Conservation (phyloP, 2,329 filamentous ascomycete genomes). For the Fusarium transvaalense region DNA sequence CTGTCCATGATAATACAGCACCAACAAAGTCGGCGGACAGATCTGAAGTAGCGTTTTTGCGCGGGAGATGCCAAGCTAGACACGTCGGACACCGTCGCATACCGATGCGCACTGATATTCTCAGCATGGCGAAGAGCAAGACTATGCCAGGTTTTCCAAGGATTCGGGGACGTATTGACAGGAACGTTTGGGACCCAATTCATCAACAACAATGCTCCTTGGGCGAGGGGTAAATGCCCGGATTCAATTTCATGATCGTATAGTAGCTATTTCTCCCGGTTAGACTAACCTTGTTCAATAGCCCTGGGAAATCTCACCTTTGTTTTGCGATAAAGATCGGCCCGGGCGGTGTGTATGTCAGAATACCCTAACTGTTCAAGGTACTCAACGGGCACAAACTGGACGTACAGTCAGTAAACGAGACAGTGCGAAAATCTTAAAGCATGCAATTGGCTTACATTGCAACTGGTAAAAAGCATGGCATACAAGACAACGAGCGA, state of each 20-base stretch:
- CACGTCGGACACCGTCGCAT: not conserved
- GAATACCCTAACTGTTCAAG: not conserved
- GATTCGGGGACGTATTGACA: not conserved
- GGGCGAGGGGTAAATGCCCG: not conserved
- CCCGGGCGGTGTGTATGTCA: not conserved
- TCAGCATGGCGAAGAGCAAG: not conserved
- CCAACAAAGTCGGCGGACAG: constrained; percentile 3
- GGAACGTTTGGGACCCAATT: not conserved
- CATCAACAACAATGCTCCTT: not conserved
- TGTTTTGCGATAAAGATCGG: constrained; percentile 2
- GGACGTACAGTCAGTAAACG: not conserved
- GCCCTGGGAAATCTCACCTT: not conserved
- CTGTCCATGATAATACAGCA: constrained; percentile 9
- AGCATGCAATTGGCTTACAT: not conserved
- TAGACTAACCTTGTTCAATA: not conserved
- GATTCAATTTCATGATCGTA: not conserved
- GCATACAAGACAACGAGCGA: not conserved
- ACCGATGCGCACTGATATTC: not conserved
- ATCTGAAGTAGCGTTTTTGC: not conserved
- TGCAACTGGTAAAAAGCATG: not conserved
- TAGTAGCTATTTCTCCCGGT: not conserved
- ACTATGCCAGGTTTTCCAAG: not conserved
- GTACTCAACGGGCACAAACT: not conserved
- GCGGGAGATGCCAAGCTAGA: not conserved
- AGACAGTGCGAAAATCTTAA: not conserved